Evolutionary conservation across 768 basidiomycete genomes (phyloP).

Genomic region (Russula virescens): DNA sequence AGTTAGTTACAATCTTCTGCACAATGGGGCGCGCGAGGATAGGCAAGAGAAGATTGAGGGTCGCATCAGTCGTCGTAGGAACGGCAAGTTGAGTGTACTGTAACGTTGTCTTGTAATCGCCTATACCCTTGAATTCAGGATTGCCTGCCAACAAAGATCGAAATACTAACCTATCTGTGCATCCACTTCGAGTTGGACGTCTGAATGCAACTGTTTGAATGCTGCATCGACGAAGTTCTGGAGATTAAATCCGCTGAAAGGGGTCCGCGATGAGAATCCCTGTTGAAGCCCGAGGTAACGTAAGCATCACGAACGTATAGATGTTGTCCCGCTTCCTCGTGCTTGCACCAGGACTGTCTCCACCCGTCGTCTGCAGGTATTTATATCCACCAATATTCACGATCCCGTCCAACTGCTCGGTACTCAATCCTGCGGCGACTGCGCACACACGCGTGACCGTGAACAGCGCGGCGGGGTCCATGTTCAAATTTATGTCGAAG

Average conservation of each 20-base stretch:
- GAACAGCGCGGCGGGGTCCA: constrained; percentile 62
- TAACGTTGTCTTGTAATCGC: constrained; percentile 57
- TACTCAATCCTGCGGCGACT: constrained; percentile 54
- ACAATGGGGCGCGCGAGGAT: constrained; percentile 70
- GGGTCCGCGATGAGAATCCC: constrained; percentile 3
- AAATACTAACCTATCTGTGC: constrained; percentile 48
- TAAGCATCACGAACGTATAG: constrained; percentile 43
- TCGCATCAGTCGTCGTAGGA: constrained; percentile 54
- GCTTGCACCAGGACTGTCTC: constrained; percentile 28
- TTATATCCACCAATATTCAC: constrained; percentile 61
- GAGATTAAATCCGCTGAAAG: constrained; percentile 51
- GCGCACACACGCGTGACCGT: constrained; percentile 64
- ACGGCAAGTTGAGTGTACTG: constrained; percentile 54
- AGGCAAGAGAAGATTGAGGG: constrained; percentile 58
- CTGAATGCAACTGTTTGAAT: constrained; percentile 57
- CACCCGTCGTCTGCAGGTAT: constrained; percentile 37
- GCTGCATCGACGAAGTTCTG: constrained; percentile 58
- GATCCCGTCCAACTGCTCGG: constrained; percentile 59
- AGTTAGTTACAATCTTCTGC: constrained; percentile 58
- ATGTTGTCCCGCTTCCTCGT: constrained; percentile 39
- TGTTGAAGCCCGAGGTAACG: not conserved
- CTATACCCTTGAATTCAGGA: constrained; percentile 31
- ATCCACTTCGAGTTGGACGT: constrained; percentile 49
- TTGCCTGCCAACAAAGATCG: not conserved
- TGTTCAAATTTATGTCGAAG: constrained; percentile 59